phyloP scores from a whole-genome alignment of 495 filamentous ascomycete genomes.

The Aspergillus leporis region DNA sequence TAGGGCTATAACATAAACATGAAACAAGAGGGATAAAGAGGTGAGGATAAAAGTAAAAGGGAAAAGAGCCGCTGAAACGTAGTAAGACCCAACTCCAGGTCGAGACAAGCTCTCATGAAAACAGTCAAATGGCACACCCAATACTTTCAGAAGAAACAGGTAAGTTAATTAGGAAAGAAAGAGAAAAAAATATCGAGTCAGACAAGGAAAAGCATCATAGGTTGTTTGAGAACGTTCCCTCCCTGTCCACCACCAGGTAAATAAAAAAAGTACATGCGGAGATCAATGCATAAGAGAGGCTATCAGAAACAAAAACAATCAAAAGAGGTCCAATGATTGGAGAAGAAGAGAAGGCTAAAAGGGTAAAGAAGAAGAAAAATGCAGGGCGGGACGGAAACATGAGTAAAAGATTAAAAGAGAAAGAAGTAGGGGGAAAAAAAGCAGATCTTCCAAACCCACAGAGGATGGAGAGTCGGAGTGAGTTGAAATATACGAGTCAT shows the following conservation, averaged over 20 bases:
- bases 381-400: conserved; percentile 22
- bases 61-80: conserved; percentile 29
- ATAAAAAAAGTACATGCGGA: conserved; percentile 40
- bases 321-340: conserved; percentile 19
- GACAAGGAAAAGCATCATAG: conserved; percentile 32
- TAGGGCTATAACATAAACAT: conserved; percentile 1
- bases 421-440: conserved; percentile 21
- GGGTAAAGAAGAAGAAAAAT: conserved; percentile 18
- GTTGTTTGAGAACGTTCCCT: conserved; percentile 38
- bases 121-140: conserved; percentile 32
- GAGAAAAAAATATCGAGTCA: conserved; percentile 26
- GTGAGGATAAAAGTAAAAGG: conserved; percentile 23
- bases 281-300: conserved; percentile 36
- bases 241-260: conserved; percentile 29
- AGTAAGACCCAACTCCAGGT: conserved; percentile 28
- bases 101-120: conserved; percentile 19
- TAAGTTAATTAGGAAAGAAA: conserved; percentile 30
- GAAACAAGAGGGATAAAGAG: conserved; percentile 18
- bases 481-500: neutral
- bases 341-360: conserved; percentile 17
- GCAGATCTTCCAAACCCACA: neutral
- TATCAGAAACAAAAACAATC: conserved; percentile 31
- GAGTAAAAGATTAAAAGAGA: conserved; percentile 34
- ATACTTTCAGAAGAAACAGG: conserved; percentile 27
- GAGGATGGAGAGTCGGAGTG: conserved; percentile 12